Percentiles rank a stretch among this genome's conserved stretches.
phyloP scores from a whole-genome alignment of 1,139 yeast species.

The Geotrichum carabidarum region DNA sequence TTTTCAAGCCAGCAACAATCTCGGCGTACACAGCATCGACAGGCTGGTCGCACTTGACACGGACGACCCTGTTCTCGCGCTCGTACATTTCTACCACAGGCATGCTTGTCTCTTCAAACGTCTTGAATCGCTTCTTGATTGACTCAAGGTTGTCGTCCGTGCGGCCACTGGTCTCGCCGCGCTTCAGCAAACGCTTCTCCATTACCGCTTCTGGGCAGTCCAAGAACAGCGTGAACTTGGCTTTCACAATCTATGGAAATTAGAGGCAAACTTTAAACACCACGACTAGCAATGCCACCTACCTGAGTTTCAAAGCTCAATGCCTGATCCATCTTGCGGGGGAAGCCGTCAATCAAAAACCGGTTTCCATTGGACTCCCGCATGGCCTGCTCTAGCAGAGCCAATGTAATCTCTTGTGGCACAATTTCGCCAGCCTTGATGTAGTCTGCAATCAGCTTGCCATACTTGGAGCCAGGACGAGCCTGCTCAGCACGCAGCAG shows the following conservation, averaged over 20 bases:
- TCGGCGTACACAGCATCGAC: conserved; percentile 71
- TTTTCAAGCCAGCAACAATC: conserved; percentile 61
- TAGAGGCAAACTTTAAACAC: neutral
- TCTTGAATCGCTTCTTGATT: conserved; percentile 80
- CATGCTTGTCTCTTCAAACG: conserved; percentile 84
- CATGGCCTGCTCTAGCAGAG: conserved; percentile 77
- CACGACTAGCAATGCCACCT: conserved; percentile 39
- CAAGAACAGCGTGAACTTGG: conserved; percentile 78
- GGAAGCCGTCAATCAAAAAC: conserved; percentile 92
- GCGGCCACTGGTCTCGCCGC: conserved; percentile 95
- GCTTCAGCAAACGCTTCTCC: conserved; percentile 76
- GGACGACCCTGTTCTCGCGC: conserved; percentile 69
- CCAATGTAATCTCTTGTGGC: conserved; percentile 92
- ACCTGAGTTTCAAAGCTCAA: conserved; percentile 78
- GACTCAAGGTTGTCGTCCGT: conserved; percentile 88
- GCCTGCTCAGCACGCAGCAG: conserved; percentile 85
- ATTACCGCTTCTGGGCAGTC: conserved; percentile 90
- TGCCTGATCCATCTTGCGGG: conserved; percentile 98
- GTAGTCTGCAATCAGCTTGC: conserved; percentile 75
- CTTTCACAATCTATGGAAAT: conserved; percentile 45
- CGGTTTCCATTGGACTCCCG: conserved; percentile 48
- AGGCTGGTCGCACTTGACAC: conserved; percentile 69
- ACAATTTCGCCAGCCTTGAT: conserved; percentile 91
- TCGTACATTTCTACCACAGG: conserved; percentile 89
- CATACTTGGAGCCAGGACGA: conserved; percentile 76